Percentiles rank a stretch among this genome's conserved stretches.
Conservation (phyloP, 768 basidiomycete genomes). For the Tulasnella sp. region DNA sequence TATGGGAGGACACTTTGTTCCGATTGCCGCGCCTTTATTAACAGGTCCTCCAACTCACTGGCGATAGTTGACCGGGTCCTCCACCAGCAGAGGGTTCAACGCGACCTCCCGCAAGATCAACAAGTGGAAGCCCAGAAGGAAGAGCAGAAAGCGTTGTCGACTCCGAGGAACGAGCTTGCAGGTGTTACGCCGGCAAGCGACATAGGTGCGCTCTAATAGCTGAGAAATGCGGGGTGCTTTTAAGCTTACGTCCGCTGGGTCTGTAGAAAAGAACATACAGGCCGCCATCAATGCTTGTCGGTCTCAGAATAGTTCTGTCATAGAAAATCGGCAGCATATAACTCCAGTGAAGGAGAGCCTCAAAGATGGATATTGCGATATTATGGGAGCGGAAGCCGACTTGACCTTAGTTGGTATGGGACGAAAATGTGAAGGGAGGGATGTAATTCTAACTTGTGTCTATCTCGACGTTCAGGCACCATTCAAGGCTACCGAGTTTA, state of each 20-base stretch:
- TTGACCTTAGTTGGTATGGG: conserved; percentile 58
- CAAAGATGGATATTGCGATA: conserved; percentile 80
- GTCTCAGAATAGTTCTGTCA: conserved; percentile 57
- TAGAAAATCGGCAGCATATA: conserved; percentile 66
- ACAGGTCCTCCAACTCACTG: not conserved
- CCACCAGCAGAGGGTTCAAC: conserved; percentile 71
- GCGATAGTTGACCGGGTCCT: conserved; percentile 81
- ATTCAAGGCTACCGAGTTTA: conserved; percentile 36
- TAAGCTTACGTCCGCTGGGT: not conserved
- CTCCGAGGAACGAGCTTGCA: conserved; percentile 27
- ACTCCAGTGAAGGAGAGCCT: conserved; percentile 66
- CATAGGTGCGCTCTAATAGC: conserved; percentile 42
- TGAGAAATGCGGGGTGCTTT: conserved; percentile 20
- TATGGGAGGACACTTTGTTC: conserved; percentile 36
- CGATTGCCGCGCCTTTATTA: not conserved
- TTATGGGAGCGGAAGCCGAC: conserved; percentile 60
- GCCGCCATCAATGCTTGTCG: conserved; percentile 65
- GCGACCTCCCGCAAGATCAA: conserved; percentile 48
- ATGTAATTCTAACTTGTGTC: not conserved
- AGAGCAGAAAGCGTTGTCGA: conserved; percentile 9
- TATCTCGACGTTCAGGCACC: not conserved
- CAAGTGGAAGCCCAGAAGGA: conserved; percentile 33
- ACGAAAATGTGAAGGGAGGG: not conserved
- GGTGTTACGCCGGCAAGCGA: conserved; percentile 45
- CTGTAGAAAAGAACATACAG: conserved; percentile 33